Conservation (phyloP, 2,329 filamentous ascomycete species). For the Exserohilum turcica region DNA sequence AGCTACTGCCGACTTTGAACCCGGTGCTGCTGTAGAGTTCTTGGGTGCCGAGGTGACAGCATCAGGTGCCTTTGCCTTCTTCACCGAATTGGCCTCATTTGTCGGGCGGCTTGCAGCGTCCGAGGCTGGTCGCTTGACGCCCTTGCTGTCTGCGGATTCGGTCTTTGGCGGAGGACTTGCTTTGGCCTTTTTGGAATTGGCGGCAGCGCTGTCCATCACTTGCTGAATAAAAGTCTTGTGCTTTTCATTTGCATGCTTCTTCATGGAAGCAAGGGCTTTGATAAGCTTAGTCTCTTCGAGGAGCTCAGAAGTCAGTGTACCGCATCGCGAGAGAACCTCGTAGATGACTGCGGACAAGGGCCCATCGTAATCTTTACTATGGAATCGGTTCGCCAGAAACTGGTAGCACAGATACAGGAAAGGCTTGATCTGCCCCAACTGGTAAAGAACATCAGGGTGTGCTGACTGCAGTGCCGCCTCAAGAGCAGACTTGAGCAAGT, state of each 20-base stretch:
- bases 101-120: slow-evolving; percentile 25
- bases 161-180: slow-evolving; percentile 33
- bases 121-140: slow-evolving; percentile 37
- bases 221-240: slow-evolving; percentile 65
- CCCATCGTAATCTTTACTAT: slow-evolving; percentile 53
- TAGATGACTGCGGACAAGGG: slow-evolving; percentile 50
- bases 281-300: slow-evolving; percentile 69
- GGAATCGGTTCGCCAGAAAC: slow-evolving; percentile 55
- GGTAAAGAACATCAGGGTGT: slow-evolving; percentile 53
- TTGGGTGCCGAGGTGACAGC: slow-evolving; percentile 27
- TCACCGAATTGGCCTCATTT: slow-evolving; percentile 27
- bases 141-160: slow-evolving; percentile 34
- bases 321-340: slow-evolving; percentile 64
- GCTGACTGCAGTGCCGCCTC: slow-evolving; percentile 53
- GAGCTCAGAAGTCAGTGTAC: slow-evolving; percentile 64
- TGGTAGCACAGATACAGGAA: slow-evolving; percentile 56
- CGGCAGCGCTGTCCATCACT: slow-evolving; percentile 56
- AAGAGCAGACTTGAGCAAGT: slow-evolving; percentile 60
- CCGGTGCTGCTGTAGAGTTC: slow-evolving; percentile 6
- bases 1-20: slow-evolving; percentile 17
- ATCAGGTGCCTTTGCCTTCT: slow-evolving; percentile 40
- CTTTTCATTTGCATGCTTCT: slow-evolving; percentile 68
- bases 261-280: slow-evolving; percentile 66
- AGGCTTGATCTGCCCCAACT: slow-evolving; percentile 44
- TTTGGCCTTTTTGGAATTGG: slow-evolving; percentile 49